Conservation (phyloP, 768 basidiomycete species). For the Mycena leptocephala region DNA sequence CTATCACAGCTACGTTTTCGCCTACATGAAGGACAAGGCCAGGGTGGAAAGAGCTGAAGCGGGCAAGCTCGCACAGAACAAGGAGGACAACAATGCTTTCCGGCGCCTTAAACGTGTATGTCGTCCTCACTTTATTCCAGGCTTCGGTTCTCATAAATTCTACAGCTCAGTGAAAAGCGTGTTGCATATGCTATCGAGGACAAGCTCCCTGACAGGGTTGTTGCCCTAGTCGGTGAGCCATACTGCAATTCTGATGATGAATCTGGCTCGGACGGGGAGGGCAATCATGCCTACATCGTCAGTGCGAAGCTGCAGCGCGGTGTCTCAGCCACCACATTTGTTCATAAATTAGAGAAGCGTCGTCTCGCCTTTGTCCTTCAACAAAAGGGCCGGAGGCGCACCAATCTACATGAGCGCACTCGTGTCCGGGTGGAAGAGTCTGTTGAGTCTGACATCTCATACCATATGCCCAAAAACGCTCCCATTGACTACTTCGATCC, state of each 20-base stretch:
- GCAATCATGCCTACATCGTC: neutral
- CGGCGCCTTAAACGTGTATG: too few species aligned
- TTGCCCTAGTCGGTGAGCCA: neutral
- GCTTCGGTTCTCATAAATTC: too few species aligned
- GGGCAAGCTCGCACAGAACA: too few species aligned
- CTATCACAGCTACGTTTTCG: too few species aligned
- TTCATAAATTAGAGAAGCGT: neutral
- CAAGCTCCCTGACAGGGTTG: neutral
- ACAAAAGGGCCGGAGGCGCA: neutral
- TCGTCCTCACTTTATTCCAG: too few species aligned
- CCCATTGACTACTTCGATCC: slow-evolving; percentile 46
- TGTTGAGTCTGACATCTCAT: neutral
- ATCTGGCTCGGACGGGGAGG: neutral
- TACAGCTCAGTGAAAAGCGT: neutral
- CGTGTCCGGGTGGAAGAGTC: neutral
- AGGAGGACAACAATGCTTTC: too few species aligned
- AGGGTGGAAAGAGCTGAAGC: too few species aligned
- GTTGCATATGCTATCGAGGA: neutral
- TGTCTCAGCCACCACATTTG: neutral
- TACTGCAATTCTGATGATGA: slow-evolving; percentile 17
- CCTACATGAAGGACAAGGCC: too few species aligned
- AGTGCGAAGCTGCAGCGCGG: neutral
- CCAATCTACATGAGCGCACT: neutral
- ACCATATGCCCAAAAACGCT: slow-evolving; percentile 24
- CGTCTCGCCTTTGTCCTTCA: neutral